A percentile compares a stretch with the other conserved stretches of the same genome.
These are phyloP conservation scores for Daldinia loculata DNA, from an alignment of 495 filamentous ascomycete genomes.

Conservation along the genomic window DNA sequence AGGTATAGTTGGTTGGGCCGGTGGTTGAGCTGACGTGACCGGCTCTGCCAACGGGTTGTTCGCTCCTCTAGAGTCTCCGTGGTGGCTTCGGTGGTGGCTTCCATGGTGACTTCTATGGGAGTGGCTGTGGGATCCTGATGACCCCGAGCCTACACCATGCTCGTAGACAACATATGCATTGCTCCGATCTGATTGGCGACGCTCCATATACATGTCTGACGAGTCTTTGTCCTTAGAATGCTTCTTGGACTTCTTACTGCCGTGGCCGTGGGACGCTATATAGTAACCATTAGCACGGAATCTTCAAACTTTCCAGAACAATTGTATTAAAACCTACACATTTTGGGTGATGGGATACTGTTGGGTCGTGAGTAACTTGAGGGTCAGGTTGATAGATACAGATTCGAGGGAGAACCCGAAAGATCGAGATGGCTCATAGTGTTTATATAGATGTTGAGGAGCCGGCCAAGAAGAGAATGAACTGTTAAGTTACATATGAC, in stretches of 20 bases:
- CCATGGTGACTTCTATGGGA: not conserved
- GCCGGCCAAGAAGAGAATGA: not conserved
- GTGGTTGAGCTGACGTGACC: not conserved
- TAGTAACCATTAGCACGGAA: not conserved
- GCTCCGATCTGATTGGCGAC: not conserved
- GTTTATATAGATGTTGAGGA: not conserved
- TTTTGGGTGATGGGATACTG: not conserved
- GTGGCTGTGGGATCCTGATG: not conserved
- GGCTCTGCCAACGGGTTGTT: not conserved
- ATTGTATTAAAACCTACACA: not conserved
- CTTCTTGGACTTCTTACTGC: not conserved
- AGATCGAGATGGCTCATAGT: not conserved
- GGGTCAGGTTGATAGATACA: not conserved
- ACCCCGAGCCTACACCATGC: not conserved
- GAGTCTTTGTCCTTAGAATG: not conserved
- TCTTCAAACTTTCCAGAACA: not conserved
- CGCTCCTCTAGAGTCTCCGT: not conserved
- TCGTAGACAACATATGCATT: not conserved
- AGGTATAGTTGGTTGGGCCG: not conserved
- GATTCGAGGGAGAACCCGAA: not conserved
- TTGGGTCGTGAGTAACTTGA: not conserved
- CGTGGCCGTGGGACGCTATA: not conserved
- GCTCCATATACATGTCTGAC: slow-evolving; percentile 1
- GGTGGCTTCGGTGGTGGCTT: too few species aligned
- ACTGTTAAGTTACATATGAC: not conserved